phyloP scores from a whole-genome alignment of 257 asterid species.

The Solanum arcanum region DNA sequence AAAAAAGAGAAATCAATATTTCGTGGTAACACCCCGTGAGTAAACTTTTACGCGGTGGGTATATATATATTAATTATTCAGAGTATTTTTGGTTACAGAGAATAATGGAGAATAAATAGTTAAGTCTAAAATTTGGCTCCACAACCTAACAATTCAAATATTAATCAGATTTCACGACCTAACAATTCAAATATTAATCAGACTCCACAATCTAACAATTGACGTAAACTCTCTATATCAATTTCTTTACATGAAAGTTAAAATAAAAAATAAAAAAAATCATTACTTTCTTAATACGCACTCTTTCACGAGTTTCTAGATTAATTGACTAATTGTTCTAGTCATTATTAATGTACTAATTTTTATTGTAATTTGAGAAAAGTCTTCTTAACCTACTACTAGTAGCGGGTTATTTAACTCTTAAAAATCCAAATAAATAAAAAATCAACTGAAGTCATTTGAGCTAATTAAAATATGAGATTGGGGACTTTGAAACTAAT shows the following conservation, averaged over 20 bases:
- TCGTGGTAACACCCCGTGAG: too few relatives aligned
- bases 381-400: neutral
- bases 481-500: neutral
- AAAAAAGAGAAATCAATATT: too few relatives aligned
- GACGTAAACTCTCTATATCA: neutral
- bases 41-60: too few relatives aligned
- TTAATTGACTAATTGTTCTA: neutral
- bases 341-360: neutral
- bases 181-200: too few relatives aligned
- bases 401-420: neutral
- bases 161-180: too few relatives aligned
- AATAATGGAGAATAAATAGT: too few relatives aligned
- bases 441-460: neutral
- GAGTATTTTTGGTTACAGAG: too few relatives aligned
- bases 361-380: neutral
- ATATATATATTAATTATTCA: too few relatives aligned
- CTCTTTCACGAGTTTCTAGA: neutral
- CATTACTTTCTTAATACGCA: neutral
- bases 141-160: too few relatives aligned
- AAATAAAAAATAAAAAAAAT: neutral
- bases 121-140: fast-evolving
- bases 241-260: neutral
- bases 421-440: neutral
- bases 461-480: neutral
- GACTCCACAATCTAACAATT: too few relatives aligned